Evolutionary conservation across 2,329 filamentous ascomycete genomes (phyloP).

Genomic region (Trichoderma asperellum): DNA sequence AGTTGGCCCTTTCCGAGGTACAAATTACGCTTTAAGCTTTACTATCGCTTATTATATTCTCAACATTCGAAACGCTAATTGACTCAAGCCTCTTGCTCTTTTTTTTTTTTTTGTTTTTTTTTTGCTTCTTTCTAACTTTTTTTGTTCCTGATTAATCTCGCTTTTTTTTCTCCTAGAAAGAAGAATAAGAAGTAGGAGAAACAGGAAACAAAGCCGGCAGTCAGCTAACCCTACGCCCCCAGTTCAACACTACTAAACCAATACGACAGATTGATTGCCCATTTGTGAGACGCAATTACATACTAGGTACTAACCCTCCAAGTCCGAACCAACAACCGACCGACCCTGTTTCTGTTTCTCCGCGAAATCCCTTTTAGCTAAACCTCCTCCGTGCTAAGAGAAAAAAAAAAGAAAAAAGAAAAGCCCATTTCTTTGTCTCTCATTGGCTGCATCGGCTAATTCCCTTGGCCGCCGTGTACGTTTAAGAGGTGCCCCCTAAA

Average conservation of each 20-base stretch:
- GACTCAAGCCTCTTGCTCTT: neutral
- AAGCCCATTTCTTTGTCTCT: conserved; percentile 5
- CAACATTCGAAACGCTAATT: neutral
- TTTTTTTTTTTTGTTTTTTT: neutral
- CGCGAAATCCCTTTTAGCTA: neutral
- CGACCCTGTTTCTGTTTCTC: neutral
- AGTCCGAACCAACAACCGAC: neutral
- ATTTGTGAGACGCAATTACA: neutral
- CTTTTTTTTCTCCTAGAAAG: neutral
- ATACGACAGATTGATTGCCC: neutral
- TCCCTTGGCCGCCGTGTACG: neutral
- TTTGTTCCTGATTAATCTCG: neutral
- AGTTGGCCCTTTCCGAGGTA: neutral
- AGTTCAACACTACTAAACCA: neutral
- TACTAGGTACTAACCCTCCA: too few relatives aligned
- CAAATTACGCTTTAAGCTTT: neutral
- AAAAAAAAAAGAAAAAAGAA: too few relatives aligned
- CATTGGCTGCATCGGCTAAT: conserved; percentile 14
- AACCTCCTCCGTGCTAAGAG: neutral
- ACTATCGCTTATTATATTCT: neutral
- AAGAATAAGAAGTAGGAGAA: too few relatives aligned
- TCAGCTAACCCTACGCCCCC: neutral
- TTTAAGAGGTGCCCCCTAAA: neutral
- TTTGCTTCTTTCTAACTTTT: neutral
- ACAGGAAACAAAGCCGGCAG: neutral